Conservation (phyloP, 768 basidiomycete species). For the Suillus weaverae region DNA sequence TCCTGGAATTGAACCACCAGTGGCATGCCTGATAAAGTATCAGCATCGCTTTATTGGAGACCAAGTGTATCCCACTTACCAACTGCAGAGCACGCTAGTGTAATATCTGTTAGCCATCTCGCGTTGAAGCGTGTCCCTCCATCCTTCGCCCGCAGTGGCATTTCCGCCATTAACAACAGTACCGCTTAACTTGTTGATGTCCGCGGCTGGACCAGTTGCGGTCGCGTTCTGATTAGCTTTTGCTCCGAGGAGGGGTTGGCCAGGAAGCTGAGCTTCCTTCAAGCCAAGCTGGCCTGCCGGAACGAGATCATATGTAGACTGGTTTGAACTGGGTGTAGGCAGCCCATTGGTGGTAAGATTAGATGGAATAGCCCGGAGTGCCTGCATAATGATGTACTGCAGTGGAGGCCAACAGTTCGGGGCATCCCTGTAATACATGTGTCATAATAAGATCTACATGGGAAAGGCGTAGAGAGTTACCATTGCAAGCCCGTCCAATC, state of each 20-base stretch:
- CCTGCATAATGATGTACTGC: slow-evolving; percentile 77
- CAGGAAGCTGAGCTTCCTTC: slow-evolving; percentile 66
- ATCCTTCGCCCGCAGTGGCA: slow-evolving; percentile 58
- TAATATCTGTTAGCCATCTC: slow-evolving; percentile 86
- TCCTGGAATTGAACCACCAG: slow-evolving; percentile 79
- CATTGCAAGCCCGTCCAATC: slow-evolving; percentile 77
- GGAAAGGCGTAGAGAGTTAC: slow-evolving; percentile 35
- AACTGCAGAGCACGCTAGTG: slow-evolving; percentile 82
- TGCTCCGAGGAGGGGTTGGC: slow-evolving; percentile 52
- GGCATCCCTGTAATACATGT: slow-evolving; percentile 54
- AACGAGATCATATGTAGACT: slow-evolving; percentile 67
- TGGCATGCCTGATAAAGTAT: slow-evolving; percentile 62
- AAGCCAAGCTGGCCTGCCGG: slow-evolving; percentile 82
- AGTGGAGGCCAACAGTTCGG: slow-evolving; percentile 92
- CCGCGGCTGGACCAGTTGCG: slow-evolving; percentile 51
- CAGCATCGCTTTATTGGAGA: background rate
- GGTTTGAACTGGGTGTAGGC: slow-evolving; percentile 48
- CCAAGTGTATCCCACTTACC: slow-evolving; percentile 47
- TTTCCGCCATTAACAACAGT: slow-evolving; percentile 73
- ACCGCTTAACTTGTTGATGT: slow-evolving; percentile 55
- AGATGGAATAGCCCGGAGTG: slow-evolving; percentile 70
- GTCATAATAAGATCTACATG: background rate
- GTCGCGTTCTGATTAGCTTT: slow-evolving; percentile 46
- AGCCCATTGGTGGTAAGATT: slow-evolving; percentile 62
- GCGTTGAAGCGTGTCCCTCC: slow-evolving; percentile 60